These are phyloP conservation scores for Mycena haematopus DNA, from an alignment of 768 basidiomycete genomes.

Conservation along the genomic window DNA sequence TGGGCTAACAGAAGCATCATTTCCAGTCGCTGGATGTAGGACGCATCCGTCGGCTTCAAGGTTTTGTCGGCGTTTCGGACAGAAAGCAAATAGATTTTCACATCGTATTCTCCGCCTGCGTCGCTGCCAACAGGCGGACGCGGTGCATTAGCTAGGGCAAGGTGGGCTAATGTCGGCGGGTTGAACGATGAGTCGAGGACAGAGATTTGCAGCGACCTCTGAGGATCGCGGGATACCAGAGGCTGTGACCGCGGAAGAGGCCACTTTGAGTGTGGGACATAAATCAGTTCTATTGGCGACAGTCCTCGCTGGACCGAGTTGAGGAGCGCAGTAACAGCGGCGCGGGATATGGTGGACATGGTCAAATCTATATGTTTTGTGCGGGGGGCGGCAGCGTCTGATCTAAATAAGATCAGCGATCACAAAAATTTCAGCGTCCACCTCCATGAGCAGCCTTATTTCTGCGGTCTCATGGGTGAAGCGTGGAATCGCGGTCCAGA, in stretches of 20 bases:
- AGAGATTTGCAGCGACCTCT: conserved; percentile 56
- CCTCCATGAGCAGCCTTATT: conserved; percentile 73
- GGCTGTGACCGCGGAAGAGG: conserved; percentile 50
- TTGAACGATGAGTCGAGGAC: conserved; percentile 95
- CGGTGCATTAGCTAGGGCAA: conserved; percentile 68
- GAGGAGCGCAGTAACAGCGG: conserved; percentile 32
- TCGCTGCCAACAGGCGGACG: conserved; percentile 31
- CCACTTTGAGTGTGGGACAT: conserved; percentile 68
- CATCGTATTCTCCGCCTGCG: conserved; percentile 58
- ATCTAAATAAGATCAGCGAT: conserved; percentile 7
- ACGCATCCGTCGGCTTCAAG: conserved; percentile 73
- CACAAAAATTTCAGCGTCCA: not conserved
- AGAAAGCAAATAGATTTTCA: conserved; percentile 80
- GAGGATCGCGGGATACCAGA: conserved; percentile 8
- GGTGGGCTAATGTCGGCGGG: conserved; percentile 87
- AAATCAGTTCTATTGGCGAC: conserved; percentile 63
- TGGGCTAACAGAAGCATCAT: conserved; percentile 82
- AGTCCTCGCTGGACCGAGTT: conserved; percentile 52
- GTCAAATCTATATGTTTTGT: too few species aligned
- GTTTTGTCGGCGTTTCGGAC: conserved; percentile 88
- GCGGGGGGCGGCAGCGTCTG: not conserved
- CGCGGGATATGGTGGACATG: conserved; percentile 19
- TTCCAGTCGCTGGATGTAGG: conserved; percentile 77
- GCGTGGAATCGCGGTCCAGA: conserved; percentile 73
- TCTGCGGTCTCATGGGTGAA: conserved; percentile 82